Evolutionary conservation across 306 rosid species (phyloP), one percentile per base, ranked within the genome.

Genomic region (Castanea mollissima): DNA sequence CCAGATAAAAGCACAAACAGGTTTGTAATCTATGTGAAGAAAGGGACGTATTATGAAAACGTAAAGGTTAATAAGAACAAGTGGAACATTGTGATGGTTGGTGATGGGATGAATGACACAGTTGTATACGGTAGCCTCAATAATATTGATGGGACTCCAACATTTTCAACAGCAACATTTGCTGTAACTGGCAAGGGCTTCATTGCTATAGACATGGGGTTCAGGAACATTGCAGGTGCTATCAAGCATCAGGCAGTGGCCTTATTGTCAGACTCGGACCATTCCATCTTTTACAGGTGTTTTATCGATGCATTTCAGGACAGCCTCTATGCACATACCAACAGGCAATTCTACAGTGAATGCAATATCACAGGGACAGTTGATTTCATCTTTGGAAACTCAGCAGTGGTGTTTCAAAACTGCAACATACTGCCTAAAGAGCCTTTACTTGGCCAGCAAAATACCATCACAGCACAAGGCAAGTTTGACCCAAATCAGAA

Each of bases 391-490:
- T 93, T 93, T 10, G 97, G 98, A 1, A 93, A 93, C 16, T 87
- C 97, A 0, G 98, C 90, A 0, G 90, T 79, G 7, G 87, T 90
- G 0, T 3, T 93, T 38, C 97, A 93, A 49, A 88, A 85, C 87
- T 91, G 87, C 83, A 83, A 71, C 79, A 85, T 93, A 34, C n/a
- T 84, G 13, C 92, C 97, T 1, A 90, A 34, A 74, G 25, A 58
- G 2, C 96, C 96, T 0, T 82, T 88, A 84, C 23, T 4, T 3
- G 96, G 96, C 10, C 98, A 94, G 38, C 77, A 86, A 74, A 90
- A 88, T 87, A 92, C 94, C 35, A 84, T 94, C 82, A 94, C 96
- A 23, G 97, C 97, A 52, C 96, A 94, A 62, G 98, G 98, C 5
- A 85, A 88, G 77, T n/a, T 78, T 20, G 97, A 94, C 55, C 98